Evolutionary conservation across 2,329 filamentous ascomycete genomes (phyloP).

Genomic region (Emergomyces orientalis): DNA sequence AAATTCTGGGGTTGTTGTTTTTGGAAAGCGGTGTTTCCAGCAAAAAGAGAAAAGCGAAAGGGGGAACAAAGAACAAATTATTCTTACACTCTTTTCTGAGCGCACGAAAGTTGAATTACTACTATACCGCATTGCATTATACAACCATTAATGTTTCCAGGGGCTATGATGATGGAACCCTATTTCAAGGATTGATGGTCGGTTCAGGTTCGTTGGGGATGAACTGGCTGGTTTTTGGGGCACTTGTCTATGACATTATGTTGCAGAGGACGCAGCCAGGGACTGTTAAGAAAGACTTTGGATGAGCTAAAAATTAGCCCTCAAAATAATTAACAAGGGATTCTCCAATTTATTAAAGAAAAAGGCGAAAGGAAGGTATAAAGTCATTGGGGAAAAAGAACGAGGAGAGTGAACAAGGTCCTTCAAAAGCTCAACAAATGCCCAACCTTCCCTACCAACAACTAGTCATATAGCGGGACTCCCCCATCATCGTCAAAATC

Average conservation of each 20-base stretch:
- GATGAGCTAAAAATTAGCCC: too few species aligned
- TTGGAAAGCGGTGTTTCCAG: neutral
- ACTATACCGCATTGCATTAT: neutral
- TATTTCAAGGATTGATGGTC: neutral
- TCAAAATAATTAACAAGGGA: neutral
- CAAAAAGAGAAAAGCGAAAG: neutral
- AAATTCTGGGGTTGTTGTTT: neutral
- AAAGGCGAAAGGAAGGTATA: too few species aligned
- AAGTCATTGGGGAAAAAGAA: too few species aligned
- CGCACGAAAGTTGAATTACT: neutral
- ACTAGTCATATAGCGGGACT: neutral
- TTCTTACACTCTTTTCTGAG: neutral
- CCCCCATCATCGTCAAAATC: conserved; percentile 2
- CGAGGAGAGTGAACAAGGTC: too few species aligned
- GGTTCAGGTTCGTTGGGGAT: neutral
- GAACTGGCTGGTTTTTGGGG: neutral
- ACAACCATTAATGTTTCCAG: neutral
- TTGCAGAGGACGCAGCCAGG: neutral
- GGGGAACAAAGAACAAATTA: neutral
- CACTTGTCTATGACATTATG: neutral
- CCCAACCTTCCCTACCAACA: neutral
- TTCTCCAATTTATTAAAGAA: neutral
- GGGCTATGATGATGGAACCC: neutral
- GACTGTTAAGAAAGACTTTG: too few species aligned
- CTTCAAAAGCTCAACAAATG: neutral